Conservation (phyloP, 345 rosid genomes). For the Eucalyptus urophylla region DNA sequence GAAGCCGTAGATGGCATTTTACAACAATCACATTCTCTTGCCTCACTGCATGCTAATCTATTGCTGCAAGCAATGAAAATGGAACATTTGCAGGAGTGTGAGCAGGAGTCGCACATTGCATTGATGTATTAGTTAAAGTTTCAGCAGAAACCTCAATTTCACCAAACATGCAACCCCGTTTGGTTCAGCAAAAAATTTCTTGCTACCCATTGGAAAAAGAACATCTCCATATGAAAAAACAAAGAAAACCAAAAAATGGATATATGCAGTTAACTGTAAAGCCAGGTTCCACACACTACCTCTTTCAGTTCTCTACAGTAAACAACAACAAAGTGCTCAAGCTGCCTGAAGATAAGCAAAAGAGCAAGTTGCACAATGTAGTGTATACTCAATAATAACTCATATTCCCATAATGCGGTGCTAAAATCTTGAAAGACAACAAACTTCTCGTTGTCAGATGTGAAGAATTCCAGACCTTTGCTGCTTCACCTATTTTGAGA, state of each 20-base stretch:
- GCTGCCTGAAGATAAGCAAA: slow-evolving; percentile 36
- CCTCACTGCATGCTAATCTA: no score
- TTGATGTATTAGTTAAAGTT: no score
- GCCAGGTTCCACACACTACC: slow-evolving; percentile 20
- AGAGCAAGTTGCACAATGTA: background rate
- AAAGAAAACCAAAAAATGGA: background rate
- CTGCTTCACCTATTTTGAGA: background rate
- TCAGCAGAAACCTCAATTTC: no score
- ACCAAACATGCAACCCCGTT: no score
- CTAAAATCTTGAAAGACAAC: background rate
- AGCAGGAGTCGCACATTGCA: no score
- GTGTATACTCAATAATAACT: background rate
- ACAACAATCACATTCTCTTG: background rate
- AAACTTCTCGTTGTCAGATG: background rate
- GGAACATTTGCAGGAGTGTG: no score
- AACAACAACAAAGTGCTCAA: slow-evolving; percentile 65
- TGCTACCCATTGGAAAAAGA: no score
- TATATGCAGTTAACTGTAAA: background rate
- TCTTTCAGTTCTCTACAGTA: slow-evolving; percentile 75
- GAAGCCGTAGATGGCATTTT: slow-evolving; percentile 9
- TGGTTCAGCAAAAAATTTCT: no score
- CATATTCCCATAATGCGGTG: background rate
- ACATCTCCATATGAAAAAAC: no score
- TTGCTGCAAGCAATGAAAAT: no score
- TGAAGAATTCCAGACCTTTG: background rate